A percentile compares a stretch with the other conserved stretches of the same genome.
Conservation (phyloP, 371 early-diverging fungal species). For the Hamiltosporidium tvaerminnensis region DNA sequence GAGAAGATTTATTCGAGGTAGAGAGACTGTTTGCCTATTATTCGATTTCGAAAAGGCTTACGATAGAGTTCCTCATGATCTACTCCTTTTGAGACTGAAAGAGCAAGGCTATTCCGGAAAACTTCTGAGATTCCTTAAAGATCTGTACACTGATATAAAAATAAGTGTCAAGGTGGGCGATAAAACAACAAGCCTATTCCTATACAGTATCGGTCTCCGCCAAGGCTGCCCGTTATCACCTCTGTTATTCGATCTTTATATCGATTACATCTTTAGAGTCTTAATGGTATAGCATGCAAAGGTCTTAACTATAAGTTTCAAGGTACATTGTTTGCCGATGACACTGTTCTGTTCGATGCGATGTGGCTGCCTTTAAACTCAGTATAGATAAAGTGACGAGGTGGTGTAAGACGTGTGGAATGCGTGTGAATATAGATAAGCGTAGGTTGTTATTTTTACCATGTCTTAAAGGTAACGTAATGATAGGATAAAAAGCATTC, state of each 20-base stretch:
- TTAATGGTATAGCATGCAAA: background rate
- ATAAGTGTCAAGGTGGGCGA: slow-evolving; percentile 1
- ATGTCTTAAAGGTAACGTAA: background rate
- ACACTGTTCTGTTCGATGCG: background rate
- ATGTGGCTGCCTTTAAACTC: background rate
- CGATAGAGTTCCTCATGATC: background rate
- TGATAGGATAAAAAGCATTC: background rate
- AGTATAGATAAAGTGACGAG: background rate
- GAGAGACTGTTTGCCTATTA: background rate
- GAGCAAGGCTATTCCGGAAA: background rate
- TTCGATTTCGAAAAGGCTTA: background rate
- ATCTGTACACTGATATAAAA: background rate
- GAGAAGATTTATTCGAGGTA: background rate
- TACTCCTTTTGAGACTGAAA: background rate
- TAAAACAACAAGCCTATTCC: background rate
- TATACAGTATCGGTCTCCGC: background rate
- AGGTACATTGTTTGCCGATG: slow-evolving; percentile 2
- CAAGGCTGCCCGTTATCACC: background rate
- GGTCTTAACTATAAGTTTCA: background rate
- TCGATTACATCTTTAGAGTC: background rate
- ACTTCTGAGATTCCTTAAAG: background rate
- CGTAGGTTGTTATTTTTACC: background rate
- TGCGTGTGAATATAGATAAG: background rate
- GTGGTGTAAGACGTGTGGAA: slow-evolving; percentile 1
- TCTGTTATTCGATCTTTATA: background rate